Evolutionary conservation across 176 grass and related monocot species (phyloP).

Genomic region (Eragrostis nindensis): DNA sequence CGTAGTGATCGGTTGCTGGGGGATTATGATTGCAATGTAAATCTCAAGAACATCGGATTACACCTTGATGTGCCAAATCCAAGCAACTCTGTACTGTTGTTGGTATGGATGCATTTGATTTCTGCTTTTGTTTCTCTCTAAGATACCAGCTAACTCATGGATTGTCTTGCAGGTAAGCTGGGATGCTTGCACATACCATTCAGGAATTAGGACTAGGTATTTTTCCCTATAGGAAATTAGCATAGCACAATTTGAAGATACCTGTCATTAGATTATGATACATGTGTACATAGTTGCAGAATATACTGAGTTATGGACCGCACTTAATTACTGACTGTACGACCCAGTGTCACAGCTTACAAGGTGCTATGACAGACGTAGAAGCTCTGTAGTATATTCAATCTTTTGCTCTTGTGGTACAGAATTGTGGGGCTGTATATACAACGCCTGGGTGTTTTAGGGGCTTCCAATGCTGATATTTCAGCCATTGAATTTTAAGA

Average conservation of each 20-base stretch:
- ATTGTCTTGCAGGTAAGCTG: conserved; percentile 1
- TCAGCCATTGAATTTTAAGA: too few relatives aligned
- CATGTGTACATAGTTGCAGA: background rate
- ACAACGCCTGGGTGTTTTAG: too few relatives aligned
- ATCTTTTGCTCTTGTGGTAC: background rate
- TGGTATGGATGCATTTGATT: background rate
- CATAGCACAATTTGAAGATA: background rate
- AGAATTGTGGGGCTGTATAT: too few relatives aligned
- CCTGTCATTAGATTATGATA: background rate
- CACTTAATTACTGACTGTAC: background rate
- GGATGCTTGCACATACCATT: background rate
- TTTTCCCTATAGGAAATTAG: background rate
- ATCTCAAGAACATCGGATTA: background rate
- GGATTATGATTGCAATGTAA: background rate
- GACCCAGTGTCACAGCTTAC: too few relatives aligned
- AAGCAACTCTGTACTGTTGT: background rate
- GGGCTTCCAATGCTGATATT: too few relatives aligned
- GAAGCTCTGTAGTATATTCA: background rate
- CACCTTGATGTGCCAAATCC: background rate
- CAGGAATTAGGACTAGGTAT: background rate
- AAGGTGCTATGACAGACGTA: too few relatives aligned
- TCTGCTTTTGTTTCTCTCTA: too few relatives aligned
- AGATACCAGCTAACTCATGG: background rate
- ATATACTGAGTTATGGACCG: background rate
- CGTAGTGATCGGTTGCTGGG: background rate